These are phyloP conservation scores for Eucalyptus regnans DNA, from an alignment of 345 rosid genomes.

Conservation along the genomic window DNA sequence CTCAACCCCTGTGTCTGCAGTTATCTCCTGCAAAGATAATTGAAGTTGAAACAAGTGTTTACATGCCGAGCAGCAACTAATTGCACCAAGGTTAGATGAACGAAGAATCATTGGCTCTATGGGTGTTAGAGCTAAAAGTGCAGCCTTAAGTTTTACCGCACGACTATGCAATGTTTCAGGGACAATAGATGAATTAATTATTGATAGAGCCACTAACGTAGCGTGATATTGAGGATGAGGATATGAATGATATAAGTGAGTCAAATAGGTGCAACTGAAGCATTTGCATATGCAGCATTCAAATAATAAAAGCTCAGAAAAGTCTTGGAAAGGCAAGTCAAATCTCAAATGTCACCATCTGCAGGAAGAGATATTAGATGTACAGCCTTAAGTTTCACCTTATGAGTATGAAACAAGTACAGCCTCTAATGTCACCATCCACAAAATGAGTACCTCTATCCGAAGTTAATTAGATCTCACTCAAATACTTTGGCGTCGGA, in stretches of 20 bases:
- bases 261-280: not conserved
- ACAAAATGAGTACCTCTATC: not conserved
- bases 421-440: not conserved
- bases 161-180: not conserved
- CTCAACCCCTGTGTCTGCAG: slow-evolving; percentile 57
- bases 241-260: not conserved
- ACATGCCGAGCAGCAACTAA: not conserved
- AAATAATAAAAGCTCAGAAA: not conserved
- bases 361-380: not conserved
- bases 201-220: not conserved
- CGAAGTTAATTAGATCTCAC: not conserved
- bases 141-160: not conserved
- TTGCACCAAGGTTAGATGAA: not conserved
- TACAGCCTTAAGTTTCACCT: not conserved
- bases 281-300: not conserved
- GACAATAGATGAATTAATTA: not conserved
- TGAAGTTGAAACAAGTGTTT: not conserved
- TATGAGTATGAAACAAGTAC: not conserved
- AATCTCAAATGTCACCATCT: not conserved
- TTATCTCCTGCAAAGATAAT: slow-evolving; percentile 41
- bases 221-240: not conserved
- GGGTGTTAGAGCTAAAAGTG: not conserved
- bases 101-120: not conserved
- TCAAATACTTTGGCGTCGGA: not conserved
- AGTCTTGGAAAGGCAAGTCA: not conserved